phyloP scores from a whole-genome alignment of 2,329 filamentous ascomycete species.

The Alternaria gansuensis region DNA sequence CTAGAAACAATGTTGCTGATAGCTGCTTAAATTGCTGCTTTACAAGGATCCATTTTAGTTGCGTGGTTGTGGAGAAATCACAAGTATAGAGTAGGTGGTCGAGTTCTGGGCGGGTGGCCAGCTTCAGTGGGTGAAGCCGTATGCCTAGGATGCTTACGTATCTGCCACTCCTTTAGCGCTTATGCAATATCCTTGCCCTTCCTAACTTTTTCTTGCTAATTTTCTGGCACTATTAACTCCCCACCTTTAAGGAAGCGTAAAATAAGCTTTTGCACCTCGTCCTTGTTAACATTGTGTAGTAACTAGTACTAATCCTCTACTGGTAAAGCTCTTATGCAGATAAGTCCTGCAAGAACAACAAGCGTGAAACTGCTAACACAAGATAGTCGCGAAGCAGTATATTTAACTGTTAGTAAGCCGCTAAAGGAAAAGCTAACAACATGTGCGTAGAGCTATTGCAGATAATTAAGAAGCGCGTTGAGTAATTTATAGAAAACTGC shows the following conservation, averaged over 20 bases:
- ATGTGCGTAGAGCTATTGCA: conserved; percentile 58
- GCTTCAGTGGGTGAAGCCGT: too few species aligned
- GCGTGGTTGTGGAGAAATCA: too few species aligned
- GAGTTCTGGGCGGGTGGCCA: too few species aligned
- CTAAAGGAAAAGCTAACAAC: conserved; percentile 64
- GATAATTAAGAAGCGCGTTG: conserved; percentile 50
- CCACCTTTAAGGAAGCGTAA: conserved; percentile 58
- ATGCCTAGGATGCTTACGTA: conserved; percentile 58
- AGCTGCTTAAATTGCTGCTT: too few species aligned
- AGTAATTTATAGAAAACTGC: conserved; percentile 57
- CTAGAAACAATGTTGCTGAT: too few species aligned
- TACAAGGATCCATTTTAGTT: too few species aligned
- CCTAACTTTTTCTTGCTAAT: conserved; percentile 57
- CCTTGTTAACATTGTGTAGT: conserved; percentile 44
- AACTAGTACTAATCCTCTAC: conserved; percentile 33
- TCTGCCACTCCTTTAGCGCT: conserved; percentile 61
- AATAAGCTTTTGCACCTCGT: conserved; percentile 49
- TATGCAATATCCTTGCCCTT: conserved; percentile 59
- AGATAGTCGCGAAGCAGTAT: conserved; percentile 43
- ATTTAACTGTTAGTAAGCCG: conserved; percentile 53
- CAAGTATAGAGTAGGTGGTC: too few species aligned
- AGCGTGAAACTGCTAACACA: conserved; percentile 52
- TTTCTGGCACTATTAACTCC: conserved; percentile 52
- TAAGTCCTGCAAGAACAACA: conserved; percentile 60
- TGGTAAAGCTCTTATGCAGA: conserved; percentile 42